phyloP scores from a whole-genome alignment of 129 eudicot species.

The Flaveria robusta region DNA sequence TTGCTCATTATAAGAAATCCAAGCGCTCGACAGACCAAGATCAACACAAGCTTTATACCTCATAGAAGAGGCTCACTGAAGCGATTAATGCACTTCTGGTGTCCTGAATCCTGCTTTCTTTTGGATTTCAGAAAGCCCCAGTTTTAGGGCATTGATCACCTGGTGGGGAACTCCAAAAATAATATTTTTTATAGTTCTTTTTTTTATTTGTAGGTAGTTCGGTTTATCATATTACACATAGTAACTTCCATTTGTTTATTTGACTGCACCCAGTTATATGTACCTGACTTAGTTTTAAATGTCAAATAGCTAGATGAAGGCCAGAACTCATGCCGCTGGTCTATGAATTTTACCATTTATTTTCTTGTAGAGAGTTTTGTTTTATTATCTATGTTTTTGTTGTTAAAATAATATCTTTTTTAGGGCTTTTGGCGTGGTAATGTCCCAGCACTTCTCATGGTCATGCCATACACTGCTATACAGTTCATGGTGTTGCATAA shows the following conservation, averaged over 20 bases:
- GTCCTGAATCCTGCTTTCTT: neutral
- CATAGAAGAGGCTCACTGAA: neutral
- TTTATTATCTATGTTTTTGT: neutral
- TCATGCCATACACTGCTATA: constrained; percentile 96
- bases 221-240: neutral
- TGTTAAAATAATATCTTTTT: neutral
- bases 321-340: neutral
- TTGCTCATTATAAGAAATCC: neutral
- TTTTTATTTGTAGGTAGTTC: neutral
- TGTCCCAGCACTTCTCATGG: constrained; percentile 97
- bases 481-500: constrained; percentile 85
- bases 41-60: neutral
- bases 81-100: neutral
- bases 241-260: neutral
- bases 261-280: neutral
- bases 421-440: constrained; percentile 99
- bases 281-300: neutral
- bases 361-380: neutral
- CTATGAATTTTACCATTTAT: neutral
- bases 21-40: neutral
- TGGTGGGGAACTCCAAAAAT: neutral
- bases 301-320: neutral
- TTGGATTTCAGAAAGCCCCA: neutral
- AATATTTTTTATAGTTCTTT: neutral
- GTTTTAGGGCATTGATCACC: neutral